Evolutionary conservation across 768 basidiomycete species (phyloP), one percentile per base, ranked within the genome.

Genomic region (Filobasidium floriforme): DNA sequence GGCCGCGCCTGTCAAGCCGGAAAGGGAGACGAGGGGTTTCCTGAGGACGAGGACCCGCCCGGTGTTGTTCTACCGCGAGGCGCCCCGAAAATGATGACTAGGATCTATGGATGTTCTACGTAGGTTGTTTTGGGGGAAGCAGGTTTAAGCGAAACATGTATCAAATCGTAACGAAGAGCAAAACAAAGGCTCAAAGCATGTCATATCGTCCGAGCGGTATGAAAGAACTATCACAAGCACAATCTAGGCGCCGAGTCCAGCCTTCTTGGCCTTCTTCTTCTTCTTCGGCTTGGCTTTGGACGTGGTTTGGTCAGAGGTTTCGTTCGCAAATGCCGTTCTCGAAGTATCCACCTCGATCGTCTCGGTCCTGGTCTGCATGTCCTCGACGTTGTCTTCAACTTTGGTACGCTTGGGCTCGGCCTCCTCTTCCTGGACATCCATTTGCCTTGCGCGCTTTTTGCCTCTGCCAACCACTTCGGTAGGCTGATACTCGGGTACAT

Each of bases 61-160:
- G 18, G 60, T 55, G 28, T 57, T 76, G 61, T 68, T 70, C 19
- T 76, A 68, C 65, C 67, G 70, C 43, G 73, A 76, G 68, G 73
- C 71, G 0, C 73, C 73, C 15, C 37, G 54, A n/a, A 59, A 65
- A 18, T 18, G 19, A 19, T 59, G 55, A 18, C 22, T 28, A 15
- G 29, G 55, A 24, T 57, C 26, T 24, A 55, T 22, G 22, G 55
- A 24, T 6, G 24, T 15, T 6, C n/a, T 5, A 32, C 18, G 55
- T 7, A 26, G 55, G 15, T 6, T 37, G 9, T 9, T 37, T 37
- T 9, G 3, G 32, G 32, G 32, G 32, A 37, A 37, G 4, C 4
- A 37, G 32, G 32, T 37, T 37, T 37, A n/a, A n/a, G 32, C 32
- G 32, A 37, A 37, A 37, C 9, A 37, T 37, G 32, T 37, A 37